phyloP scores from a whole-genome alignment of 2,329 filamentous ascomycete genomes.

The Microdochium trichocladiopsis region DNA sequence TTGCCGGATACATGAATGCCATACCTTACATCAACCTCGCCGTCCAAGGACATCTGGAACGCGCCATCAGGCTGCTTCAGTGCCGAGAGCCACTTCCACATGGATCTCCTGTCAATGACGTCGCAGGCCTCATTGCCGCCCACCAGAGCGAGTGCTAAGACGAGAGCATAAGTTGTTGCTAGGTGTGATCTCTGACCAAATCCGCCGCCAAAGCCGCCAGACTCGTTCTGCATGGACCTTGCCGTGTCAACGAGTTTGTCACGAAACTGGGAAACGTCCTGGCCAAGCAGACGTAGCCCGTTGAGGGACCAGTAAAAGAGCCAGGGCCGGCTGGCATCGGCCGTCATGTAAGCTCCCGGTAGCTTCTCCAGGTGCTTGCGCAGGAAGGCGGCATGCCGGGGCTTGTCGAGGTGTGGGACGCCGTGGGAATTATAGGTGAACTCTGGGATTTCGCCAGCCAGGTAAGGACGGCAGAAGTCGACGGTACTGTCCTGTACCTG shows the following conservation, averaged over 20 bases:
- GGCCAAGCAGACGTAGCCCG: constrained; percentile 67
- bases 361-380: constrained; percentile 51
- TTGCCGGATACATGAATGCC: constrained; percentile 13
- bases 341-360: constrained; percentile 61
- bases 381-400: constrained; percentile 55
- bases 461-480: constrained; percentile 59
- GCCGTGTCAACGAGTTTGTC: constrained; percentile 68
- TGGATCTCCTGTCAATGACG: constrained; percentile 69
- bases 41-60: constrained; percentile 80
- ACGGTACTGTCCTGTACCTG: constrained; percentile 61
- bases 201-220: constrained; percentile 89
- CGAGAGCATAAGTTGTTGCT: constrained; percentile 78
- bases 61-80: constrained; percentile 84
- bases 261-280: constrained; percentile 63
- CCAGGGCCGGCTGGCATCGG: constrained; percentile 90
- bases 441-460: constrained; percentile 45
- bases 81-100: constrained; percentile 86
- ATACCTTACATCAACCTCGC: constrained; percentile 88
- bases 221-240: constrained; percentile 70
- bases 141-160: constrained; percentile 72
- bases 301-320: constrained; percentile 87
- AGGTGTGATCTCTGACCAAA: constrained; percentile 85
- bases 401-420: constrained; percentile 65
- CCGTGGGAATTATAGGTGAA: constrained; percentile 61
- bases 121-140: constrained; percentile 68